Evolutionary conservation across 345 rosid genomes (phyloP).

Genomic region (Eucalyptus sp.): DNA sequence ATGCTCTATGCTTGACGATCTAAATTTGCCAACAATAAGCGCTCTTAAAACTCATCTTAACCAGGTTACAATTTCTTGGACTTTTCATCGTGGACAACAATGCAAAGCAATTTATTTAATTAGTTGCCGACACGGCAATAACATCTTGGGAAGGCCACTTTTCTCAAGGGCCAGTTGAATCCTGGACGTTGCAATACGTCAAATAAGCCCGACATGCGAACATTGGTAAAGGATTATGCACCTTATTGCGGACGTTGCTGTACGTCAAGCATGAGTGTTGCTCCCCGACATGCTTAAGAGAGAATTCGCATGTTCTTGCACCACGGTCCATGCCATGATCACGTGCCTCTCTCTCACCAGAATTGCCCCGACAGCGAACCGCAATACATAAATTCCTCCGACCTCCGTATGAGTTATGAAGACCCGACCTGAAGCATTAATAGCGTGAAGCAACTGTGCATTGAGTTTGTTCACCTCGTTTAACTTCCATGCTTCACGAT

Average conservation of each 20-base stretch:
- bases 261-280: background rate
- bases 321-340: constrained; percentile 13
- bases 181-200: no score
- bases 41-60: background rate
- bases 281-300: background rate
- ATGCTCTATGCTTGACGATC: no score
- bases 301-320: background rate
- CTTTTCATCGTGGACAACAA: background rate
- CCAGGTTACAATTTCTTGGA: background rate
- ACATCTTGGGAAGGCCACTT: background rate
- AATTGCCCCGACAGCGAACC: constrained; percentile 10
- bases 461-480: constrained; percentile 12
- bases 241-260: background rate
- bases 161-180: background rate
- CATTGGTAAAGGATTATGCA: background rate
- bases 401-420: background rate
- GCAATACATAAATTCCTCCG: background rate
- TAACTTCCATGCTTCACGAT: background rate
- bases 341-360: constrained; percentile 13
- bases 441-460: constrained; percentile 7
- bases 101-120: background rate
- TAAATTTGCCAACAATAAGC: no score
- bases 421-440: constrained; percentile 19
- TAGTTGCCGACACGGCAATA: background rate
- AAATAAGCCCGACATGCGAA: no score